Conservation (phyloP, 1,139 yeast genomes). For the Blastobotrys illinoisensis region DNA sequence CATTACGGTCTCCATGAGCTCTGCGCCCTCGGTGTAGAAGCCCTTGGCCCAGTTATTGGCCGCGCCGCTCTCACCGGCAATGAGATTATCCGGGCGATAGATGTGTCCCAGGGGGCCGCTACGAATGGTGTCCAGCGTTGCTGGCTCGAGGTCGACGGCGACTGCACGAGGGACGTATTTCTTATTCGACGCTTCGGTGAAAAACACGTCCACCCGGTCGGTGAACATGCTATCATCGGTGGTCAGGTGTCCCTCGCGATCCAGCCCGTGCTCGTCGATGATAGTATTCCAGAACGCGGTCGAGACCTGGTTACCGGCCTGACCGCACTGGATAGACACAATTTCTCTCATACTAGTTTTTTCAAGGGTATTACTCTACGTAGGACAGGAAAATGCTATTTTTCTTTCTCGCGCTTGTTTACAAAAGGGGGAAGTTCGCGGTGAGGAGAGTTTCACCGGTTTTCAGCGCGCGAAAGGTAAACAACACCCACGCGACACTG, state of each 20-base stretch:
- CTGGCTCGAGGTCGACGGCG: slow-evolving; percentile 43
- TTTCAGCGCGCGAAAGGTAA: neutral
- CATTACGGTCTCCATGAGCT: slow-evolving; percentile 41
- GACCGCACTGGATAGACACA: slow-evolving; percentile 41
- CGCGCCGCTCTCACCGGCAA: slow-evolving; percentile 42
- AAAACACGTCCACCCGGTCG: slow-evolving; percentile 30
- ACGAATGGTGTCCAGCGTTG: slow-evolving; percentile 41
- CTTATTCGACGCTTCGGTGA: slow-evolving; percentile 33
- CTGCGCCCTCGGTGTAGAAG: slow-evolving; percentile 44
- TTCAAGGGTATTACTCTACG: neutral
- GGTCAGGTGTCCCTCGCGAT: slow-evolving; percentile 42
- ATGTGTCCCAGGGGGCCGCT: slow-evolving; percentile 39
- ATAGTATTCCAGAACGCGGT: slow-evolving; percentile 69
- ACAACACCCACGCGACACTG: neutral
- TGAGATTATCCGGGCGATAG: slow-evolving; percentile 43
- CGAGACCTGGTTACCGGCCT: slow-evolving; percentile 58
- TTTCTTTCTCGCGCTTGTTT: neutral
- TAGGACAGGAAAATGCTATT: neutral
- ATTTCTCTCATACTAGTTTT: slow-evolving; percentile 35
- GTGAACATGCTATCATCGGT: slow-evolving; percentile 31
- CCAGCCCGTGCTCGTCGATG: slow-evolving; percentile 61
- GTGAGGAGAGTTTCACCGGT: neutral
- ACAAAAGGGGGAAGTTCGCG: neutral
- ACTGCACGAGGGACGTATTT: slow-evolving; percentile 45
- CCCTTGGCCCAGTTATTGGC: slow-evolving; percentile 50